Percentiles rank a stretch among this genome's conserved stretches.
Evolutionary conservation across 345 rosid genomes (phyloP).

Genomic region (Conringia planisiliqua): DNA sequence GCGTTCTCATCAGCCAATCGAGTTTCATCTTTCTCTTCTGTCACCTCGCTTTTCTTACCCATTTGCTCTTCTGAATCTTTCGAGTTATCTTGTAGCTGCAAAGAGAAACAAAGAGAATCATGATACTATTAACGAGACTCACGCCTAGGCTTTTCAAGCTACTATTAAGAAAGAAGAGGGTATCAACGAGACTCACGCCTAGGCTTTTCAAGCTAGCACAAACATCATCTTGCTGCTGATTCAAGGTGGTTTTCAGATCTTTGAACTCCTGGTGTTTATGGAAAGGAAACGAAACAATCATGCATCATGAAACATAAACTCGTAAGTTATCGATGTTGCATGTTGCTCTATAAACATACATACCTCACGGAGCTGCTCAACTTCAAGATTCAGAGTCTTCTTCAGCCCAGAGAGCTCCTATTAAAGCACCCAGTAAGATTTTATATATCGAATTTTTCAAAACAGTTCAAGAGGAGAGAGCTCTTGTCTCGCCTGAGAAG

Average conservation of each 20-base stretch:
- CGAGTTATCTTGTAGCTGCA: constrained; percentile 56
- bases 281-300: not conserved
- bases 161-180: not conserved
- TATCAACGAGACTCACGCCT: constrained; percentile 43
- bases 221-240: constrained; percentile 83
- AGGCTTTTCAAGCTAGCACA: constrained; percentile 55
- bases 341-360: not conserved
- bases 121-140: not conserved
- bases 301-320: not conserved
- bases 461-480: not conserved
- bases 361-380: constrained; percentile 63
- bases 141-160: constrained; percentile 67
- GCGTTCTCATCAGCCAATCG: constrained; percentile 15
- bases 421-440: not conserved
- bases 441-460: not conserved
- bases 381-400: constrained; percentile 66
- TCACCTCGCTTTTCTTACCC: constrained; percentile 28
- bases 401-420: constrained; percentile 79
- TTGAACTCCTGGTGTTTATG: constrained; percentile 54
- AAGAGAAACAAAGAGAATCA: not conserved
- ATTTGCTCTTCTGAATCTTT: constrained; percentile 40
- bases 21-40: constrained; percentile 35
- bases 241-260: constrained; percentile 67
- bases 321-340: not conserved
- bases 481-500: not conserved